Conservation (phyloP, 805 yeast species). For the Clavispora phyllophila region DNA sequence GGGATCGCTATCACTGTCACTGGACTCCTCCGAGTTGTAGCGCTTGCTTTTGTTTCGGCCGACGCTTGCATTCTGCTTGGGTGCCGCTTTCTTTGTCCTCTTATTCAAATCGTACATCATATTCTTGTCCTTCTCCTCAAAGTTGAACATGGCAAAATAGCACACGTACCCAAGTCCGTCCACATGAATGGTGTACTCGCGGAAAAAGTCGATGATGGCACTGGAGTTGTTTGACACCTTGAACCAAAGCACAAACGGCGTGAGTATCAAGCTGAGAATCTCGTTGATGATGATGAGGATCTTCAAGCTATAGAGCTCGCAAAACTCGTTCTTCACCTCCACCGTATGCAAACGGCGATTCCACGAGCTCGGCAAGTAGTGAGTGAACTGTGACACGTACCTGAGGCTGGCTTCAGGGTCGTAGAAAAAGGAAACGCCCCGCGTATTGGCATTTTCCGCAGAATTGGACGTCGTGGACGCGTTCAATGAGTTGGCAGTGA, state of each 20-base stretch:
- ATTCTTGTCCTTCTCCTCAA: slow-evolving; percentile 52
- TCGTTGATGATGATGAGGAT: slow-evolving; percentile 70
- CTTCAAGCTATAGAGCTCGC: slow-evolving; percentile 69
- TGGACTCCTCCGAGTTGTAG: slow-evolving; percentile 13
- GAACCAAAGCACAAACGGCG: slow-evolving; percentile 89
- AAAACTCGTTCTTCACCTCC: slow-evolving; percentile 77
- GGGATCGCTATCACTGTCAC: slow-evolving; percentile 16
- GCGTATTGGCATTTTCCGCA: slow-evolving; percentile 22
- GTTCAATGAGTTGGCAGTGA: slow-evolving; percentile 61
- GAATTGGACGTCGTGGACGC: slow-evolving; percentile 15
- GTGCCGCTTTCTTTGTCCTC: slow-evolving; percentile 12
- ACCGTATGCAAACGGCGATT: slow-evolving; percentile 79
- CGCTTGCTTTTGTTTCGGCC: slow-evolving; percentile 11
- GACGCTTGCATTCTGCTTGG: slow-evolving; percentile 7
- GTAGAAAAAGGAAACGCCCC: slow-evolving; percentile 48
- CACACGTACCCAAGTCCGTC: slow-evolving; percentile 96
- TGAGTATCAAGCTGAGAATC: slow-evolving; percentile 70
- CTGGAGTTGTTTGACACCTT: slow-evolving; percentile 71
- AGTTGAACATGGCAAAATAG: slow-evolving; percentile 87
- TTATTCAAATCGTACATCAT: slow-evolving; percentile 33
- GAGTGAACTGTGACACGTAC: slow-evolving; percentile 82
- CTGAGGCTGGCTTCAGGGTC: slow-evolving; percentile 87
- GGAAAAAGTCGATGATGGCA: slow-evolving; percentile 79
- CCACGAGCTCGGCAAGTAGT: slow-evolving; percentile 86
- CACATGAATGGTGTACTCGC: slow-evolving; percentile 84